Evolutionary conservation across 1,284 basidiomycete species (phyloP).

Genomic region (Ganoderma lucidum): DNA sequence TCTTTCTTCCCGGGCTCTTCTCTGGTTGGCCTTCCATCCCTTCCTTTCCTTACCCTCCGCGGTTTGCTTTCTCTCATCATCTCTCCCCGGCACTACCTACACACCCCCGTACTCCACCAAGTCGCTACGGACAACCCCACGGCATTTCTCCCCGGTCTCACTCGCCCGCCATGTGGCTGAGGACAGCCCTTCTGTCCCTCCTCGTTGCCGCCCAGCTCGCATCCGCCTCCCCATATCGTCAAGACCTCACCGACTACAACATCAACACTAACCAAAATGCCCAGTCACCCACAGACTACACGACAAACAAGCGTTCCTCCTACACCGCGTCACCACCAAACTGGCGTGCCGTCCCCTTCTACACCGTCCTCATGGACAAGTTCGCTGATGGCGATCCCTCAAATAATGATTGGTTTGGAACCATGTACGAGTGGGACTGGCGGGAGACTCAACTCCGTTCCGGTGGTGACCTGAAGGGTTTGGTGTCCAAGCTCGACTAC

Average conservation of each 20-base stretch:
- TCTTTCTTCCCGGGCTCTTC: constrained; percentile 19
- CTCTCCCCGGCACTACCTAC: constrained; percentile 16
- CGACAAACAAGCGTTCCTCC: constrained; percentile 63
- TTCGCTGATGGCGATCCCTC: constrained; percentile 91
- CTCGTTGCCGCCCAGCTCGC: constrained; percentile 38
- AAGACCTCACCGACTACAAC: constrained; percentile 83
- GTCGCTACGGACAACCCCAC: constrained; percentile 23
- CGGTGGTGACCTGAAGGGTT: constrained; percentile 86
- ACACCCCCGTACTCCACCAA: constrained; percentile 10
- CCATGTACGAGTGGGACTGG: constrained; percentile 85
- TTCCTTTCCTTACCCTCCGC: constrained; percentile 37
- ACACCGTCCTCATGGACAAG: constrained; percentile 90
- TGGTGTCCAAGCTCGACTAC: constrained; percentile 83
- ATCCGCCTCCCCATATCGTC: constrained; percentile 73
- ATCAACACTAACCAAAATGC: constrained; percentile 86
- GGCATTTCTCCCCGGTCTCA: constrained; percentile 14
- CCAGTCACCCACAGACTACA: constrained; percentile 74
- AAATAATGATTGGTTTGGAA: constrained; percentile 89
- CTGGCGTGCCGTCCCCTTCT: constrained; percentile 86
- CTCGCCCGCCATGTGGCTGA: constrained; percentile 42
- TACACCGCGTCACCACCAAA: constrained; percentile 86
- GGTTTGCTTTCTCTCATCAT: constrained; percentile 23
- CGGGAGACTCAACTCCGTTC: constrained; percentile 88
- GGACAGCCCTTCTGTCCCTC: constrained; percentile 41
- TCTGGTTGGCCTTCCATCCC: constrained; percentile 29